Evolutionary conservation across 768 basidiomycete genomes (phyloP).

Genomic region (Gymnopilus junonius): DNA sequence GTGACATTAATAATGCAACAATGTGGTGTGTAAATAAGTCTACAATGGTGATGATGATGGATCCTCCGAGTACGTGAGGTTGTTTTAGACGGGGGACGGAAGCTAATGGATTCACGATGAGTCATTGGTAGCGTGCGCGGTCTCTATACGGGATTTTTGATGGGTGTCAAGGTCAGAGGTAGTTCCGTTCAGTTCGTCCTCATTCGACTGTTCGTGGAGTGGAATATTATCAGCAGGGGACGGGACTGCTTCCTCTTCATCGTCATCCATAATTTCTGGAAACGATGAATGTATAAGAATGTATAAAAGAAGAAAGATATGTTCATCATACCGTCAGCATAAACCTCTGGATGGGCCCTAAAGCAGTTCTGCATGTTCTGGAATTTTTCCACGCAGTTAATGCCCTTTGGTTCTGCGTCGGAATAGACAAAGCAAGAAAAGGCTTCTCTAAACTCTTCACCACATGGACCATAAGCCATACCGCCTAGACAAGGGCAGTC

Average conservation of each 20-base stretch:
- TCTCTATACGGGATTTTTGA: constrained; percentile 13
- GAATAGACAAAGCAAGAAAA: constrained; percentile 97
- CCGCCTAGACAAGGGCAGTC: constrained; percentile 99
- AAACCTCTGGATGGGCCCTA: constrained; percentile 93
- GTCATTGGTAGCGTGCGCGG: constrained; percentile 5
- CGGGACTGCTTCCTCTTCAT: constrained; percentile 50
- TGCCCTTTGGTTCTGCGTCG: constrained; percentile 95
- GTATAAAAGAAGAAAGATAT: background rate
- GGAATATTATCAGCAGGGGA: background rate
- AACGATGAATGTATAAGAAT: constrained; percentile 2
- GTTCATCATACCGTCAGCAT: constrained; percentile 78
- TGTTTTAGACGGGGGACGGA: constrained; percentile 12
- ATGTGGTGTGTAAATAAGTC: constrained; percentile 5
- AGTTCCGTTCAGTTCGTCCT: constrained; percentile 3
- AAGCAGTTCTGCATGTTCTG: constrained; percentile 98
- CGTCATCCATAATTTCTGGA: constrained; percentile 72
- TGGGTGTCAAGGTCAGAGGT: constrained; percentile 1
- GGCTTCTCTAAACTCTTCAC: constrained; percentile 89
- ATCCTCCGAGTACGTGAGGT: constrained; percentile 11
- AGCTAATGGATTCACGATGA: constrained; percentile 9
- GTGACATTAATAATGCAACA: constrained; percentile 20
- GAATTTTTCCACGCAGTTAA: constrained; percentile 98
- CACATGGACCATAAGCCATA: constrained; percentile 98
- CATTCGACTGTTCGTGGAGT: constrained; percentile 2
- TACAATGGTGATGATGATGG: constrained; percentile 11